Evolutionary conservation across 2,329 filamentous ascomycete genomes (phyloP).

Genomic region (Fusarium stilboides): DNA sequence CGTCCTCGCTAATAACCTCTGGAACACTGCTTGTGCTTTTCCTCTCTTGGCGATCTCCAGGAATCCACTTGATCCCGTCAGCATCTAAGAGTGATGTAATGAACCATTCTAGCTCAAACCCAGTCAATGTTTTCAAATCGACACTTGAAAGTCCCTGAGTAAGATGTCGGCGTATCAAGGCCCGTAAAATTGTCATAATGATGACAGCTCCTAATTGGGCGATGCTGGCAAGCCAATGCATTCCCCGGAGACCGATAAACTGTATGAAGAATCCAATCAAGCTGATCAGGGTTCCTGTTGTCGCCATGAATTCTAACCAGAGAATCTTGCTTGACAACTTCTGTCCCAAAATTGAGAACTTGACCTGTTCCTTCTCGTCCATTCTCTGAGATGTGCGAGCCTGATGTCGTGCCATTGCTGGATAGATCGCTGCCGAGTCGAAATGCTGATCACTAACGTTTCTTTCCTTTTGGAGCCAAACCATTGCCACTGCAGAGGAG

Average conservation of each 20-base stretch:
- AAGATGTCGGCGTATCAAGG: background rate
- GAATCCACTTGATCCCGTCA: too few species aligned
- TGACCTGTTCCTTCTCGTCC: too few species aligned
- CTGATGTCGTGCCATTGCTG: background rate
- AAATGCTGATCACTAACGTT: background rate
- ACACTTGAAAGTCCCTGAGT: too few species aligned
- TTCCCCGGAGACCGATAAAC: background rate
- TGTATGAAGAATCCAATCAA: background rate
- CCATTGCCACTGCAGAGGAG: too few species aligned
- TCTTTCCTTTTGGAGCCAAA: background rate
- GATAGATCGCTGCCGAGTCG: background rate
- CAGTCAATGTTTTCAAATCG: too few species aligned
- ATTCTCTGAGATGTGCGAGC: background rate
- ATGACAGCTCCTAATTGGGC: background rate
- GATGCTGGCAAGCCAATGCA: background rate
- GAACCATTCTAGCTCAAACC: background rate
- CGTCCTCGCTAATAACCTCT: background rate
- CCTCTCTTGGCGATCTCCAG: too few species aligned
- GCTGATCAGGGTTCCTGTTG: background rate
- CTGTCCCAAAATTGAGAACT: accelerated
- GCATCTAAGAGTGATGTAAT: background rate
- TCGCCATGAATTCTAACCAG: accelerated
- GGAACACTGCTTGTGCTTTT: background rate
- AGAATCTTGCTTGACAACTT: too few species aligned
- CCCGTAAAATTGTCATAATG: background rate